These are phyloP conservation scores for Aspergillus brunneoviolaceus DNA, from an alignment of 2,329 filamentous ascomycete species.

Conservation along the genomic window DNA sequence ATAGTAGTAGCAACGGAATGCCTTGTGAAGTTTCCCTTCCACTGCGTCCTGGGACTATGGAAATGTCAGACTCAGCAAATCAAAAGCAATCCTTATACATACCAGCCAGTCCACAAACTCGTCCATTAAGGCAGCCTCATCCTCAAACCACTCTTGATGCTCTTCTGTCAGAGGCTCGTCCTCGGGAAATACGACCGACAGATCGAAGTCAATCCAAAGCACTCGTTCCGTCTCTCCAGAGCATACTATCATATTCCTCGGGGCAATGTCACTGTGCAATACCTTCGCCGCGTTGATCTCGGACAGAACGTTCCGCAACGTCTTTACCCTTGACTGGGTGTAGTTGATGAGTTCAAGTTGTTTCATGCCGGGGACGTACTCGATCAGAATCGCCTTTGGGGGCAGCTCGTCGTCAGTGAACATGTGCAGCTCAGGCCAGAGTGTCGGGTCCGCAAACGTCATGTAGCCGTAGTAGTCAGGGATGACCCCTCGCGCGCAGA, in stretches of 20 bases:
- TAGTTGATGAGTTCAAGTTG: neutral
- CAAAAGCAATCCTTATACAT: no score
- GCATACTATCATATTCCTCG: neutral
- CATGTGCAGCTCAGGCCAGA: conserved; percentile 13
- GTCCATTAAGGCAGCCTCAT: no score
- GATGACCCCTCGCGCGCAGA: conserved; percentile 17
- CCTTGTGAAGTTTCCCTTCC: no score
- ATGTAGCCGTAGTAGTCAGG: conserved; percentile 20
- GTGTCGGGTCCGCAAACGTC: conserved; percentile 10
- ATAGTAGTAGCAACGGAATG: no score
- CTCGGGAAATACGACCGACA: no score
- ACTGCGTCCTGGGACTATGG: no score
- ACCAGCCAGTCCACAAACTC: no score
- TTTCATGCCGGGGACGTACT: conserved; percentile 18
- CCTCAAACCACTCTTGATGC: no score
- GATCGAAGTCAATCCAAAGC: neutral
- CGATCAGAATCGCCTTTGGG: conserved; percentile 18
- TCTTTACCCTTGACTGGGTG: neutral
- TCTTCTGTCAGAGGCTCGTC: no score
- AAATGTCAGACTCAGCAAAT: no score
- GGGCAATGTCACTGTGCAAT: neutral
- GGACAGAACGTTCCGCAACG: neutral
- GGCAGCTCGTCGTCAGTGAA: conserved; percentile 17
- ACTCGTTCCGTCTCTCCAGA: neutral
- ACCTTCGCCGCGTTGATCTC: neutral